These are phyloP conservation scores for Paramecium caudatum DNA, from an alignment of 73 alveolate species.

Conservation along the genomic window DNA sequence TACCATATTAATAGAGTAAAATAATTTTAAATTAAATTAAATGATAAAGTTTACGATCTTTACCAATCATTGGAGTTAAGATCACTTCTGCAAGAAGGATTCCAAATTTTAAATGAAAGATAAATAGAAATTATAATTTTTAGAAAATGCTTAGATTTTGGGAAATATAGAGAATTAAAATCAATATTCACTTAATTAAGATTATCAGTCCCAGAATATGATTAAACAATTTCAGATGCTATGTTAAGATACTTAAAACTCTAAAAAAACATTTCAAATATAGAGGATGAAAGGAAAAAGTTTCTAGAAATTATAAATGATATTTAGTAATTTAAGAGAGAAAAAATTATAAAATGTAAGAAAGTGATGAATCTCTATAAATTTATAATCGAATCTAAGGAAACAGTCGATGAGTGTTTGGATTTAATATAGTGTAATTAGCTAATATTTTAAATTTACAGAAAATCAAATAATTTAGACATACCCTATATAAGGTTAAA, in stretches of 20 bases:
- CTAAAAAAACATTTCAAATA: conserved; percentile 16
- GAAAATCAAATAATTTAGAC: conserved; percentile 15
- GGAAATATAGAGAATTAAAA: conserved; percentile 53
- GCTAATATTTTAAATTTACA: background rate
- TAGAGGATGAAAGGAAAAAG: conserved; percentile 55
- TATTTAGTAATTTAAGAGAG: background rate
- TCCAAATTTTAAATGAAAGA: background rate
- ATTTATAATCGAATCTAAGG: conserved; percentile 28
- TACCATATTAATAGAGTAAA: conserved; percentile 33
- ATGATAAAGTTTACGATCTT: background rate
- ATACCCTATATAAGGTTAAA: conserved; percentile 54
- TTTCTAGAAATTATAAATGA: background rate
- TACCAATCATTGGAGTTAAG: background rate
- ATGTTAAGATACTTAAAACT: conserved; percentile 15
- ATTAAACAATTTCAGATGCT: conserved; percentile 15
- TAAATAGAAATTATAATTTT: background rate
- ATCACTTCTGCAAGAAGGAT: background rate
- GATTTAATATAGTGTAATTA: background rate
- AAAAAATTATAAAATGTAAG: background rate
- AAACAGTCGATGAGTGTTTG: background rate
- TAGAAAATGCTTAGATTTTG: conserved; percentile 35
- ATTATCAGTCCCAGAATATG: background rate
- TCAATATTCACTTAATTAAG: background rate
- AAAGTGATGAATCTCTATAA: conserved; percentile 47
- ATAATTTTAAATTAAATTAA: background rate